These are phyloP conservation scores for Gossypium rotundifolium DNA, from an alignment of 345 rosid species.

Conservation along the genomic window DNA sequence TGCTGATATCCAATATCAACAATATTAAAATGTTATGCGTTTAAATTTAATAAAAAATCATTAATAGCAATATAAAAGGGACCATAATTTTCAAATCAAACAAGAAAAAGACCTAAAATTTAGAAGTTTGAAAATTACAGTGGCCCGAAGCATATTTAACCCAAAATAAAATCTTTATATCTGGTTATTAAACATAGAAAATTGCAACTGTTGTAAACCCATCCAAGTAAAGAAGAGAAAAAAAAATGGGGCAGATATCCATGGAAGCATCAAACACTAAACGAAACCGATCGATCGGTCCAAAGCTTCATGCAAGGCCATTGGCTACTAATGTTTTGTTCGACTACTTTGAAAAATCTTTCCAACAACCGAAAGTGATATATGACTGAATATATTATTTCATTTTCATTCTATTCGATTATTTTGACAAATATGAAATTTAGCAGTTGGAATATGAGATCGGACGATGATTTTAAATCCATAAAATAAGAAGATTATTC, in stretches of 20 bases:
- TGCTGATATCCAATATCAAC: too few relatives aligned
- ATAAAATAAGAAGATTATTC: background rate
- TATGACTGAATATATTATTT: background rate
- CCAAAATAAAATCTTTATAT: background rate
- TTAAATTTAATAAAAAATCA: too few relatives aligned
- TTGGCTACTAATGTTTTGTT: constrained; percentile 17
- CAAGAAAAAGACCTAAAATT: background rate
- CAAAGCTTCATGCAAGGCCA: constrained; percentile 16
- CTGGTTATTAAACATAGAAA: background rate
- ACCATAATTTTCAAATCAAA: background rate
- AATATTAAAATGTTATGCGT: too few relatives aligned
- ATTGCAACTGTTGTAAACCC: background rate
- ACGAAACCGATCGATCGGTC: constrained; percentile 22
- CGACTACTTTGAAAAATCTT: constrained; percentile 9
- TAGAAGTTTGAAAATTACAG: too few relatives aligned
- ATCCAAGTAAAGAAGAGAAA: background rate
- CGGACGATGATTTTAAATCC: background rate
- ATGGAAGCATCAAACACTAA: constrained; percentile 6
- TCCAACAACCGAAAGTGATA: constrained; percentile 16
- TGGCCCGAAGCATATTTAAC: too few relatives aligned
- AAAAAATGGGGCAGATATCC: background rate
- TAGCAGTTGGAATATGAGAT: too few relatives aligned
- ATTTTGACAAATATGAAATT: too few relatives aligned
- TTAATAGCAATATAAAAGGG: too few relatives aligned
- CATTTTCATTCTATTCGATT: too few relatives aligned